Evolutionary conservation across 2,329 filamentous ascomycete species (phyloP), one percentile per base, ranked within the genome.

Genomic region (Apiospora sp.): DNA sequence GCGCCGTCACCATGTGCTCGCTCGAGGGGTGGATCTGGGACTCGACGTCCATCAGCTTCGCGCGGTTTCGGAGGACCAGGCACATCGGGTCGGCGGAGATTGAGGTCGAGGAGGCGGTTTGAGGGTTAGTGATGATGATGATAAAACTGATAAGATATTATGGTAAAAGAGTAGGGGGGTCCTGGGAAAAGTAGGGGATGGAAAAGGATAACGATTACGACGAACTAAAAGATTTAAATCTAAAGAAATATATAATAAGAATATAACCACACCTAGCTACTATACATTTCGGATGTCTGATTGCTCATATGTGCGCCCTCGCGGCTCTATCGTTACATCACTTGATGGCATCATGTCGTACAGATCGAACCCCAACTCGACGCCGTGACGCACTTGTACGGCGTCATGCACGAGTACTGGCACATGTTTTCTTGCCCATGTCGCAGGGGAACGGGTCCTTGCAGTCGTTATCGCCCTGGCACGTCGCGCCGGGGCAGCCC

Each of bases 21-120:
- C 34, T 69, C 10, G 44, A 69, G 19, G 67, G 67, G 8, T 69
- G 67, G 67, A 37, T 69, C 8, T n/a, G 67, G 67, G 14, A 49
- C 10, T 13, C 27, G 19, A 41, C 19, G 0, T 6, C 37, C 8
- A 8, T 37, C 14, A 34, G 19, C 30, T 58, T 58, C 6, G 27
- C 54, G 1, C 37, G 37, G 37, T 41, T 41, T 7, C 8, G 34
- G 19, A n/a, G 19, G 22, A 8, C 19, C 10, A 2, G 58, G 19
- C 1, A 34, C 4, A 41, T 64, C 34, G 34, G 12, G 34, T 41
- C 58, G 58, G 34, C 58, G 19, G 58, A 64, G 58, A 64, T 64
- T 4, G 58, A 64, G 19, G 58, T 64, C 1, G 58, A 41, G 10
- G 34, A 64, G 58, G 27, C 14, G 6, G 27, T 34, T 19, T 30